These are phyloP conservation scores for Coemansia sp. DNA, from an alignment of 192 early-diverging fungal genomes.

Conservation along the genomic window DNA sequence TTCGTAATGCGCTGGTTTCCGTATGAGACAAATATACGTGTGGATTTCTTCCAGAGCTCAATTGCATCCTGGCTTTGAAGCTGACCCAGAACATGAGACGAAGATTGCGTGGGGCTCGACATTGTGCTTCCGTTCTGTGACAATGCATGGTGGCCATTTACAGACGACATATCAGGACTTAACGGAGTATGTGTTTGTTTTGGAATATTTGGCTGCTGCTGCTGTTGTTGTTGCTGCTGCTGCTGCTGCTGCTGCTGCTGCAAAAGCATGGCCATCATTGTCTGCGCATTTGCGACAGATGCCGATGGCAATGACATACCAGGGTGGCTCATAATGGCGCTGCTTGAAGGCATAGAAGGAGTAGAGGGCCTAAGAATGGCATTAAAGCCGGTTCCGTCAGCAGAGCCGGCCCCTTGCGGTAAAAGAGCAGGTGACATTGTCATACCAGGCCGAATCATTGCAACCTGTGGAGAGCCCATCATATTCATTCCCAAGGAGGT, in stretches of 20 bases:
- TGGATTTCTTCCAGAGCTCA: slow-evolving; percentile 44
- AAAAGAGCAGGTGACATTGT: slow-evolving; percentile 18
- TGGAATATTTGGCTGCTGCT: slow-evolving; percentile 23
- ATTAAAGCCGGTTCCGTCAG: slow-evolving; percentile 13
- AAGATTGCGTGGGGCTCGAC: slow-evolving; percentile 1
- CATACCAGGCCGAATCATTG: slow-evolving; percentile 13
- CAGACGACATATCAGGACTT: slow-evolving; percentile 23
- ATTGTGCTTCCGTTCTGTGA: neutral
- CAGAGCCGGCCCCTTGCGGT: neutral
- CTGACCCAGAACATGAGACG: slow-evolving; percentile 4
- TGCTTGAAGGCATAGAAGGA: slow-evolving; percentile 11
- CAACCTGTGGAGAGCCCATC: slow-evolving; percentile 21
- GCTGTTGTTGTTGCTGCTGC: slow-evolving; percentile 25
- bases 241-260: slow-evolving; percentile 44
- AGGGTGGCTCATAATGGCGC: slow-evolving; percentile 1
- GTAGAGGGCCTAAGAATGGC: slow-evolving; percentile 7
- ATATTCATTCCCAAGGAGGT: slow-evolving; percentile 5
- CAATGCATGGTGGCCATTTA: slow-evolving; percentile 7
- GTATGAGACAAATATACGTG: slow-evolving; percentile 42
- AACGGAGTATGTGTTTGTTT: slow-evolving; percentile 35
- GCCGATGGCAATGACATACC: slow-evolving; percentile 24
- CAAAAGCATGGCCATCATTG: slow-evolving; percentile 51
- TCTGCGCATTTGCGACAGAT: slow-evolving; percentile 32
- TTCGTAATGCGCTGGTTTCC: slow-evolving; percentile 41
- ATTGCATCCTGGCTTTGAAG: slow-evolving; percentile 33